phyloP scores from a whole-genome alignment of 495 filamentous ascomycete genomes.

The Neurospora sp. region DNA sequence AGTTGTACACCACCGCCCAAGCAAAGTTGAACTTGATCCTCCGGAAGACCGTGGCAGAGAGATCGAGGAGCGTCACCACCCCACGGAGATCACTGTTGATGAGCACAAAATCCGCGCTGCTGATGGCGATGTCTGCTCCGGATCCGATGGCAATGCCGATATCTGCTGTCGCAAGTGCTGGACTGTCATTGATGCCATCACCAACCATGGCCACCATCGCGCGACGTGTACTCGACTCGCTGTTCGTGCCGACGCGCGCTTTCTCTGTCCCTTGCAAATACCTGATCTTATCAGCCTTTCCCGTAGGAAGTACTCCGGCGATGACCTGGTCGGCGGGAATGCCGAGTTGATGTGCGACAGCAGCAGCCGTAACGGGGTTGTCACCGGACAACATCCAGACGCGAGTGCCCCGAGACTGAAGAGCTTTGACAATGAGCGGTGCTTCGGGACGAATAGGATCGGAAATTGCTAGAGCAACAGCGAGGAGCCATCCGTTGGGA shows the following conservation, averaged over 20 bases:
- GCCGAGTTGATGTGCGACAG: slow-evolving; percentile 65
- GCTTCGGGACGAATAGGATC: slow-evolving; percentile 79
- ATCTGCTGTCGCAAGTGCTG: slow-evolving; percentile 68
- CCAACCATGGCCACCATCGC: slow-evolving; percentile 50
- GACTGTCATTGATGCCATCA: slow-evolving; percentile 84
- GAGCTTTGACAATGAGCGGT: slow-evolving; percentile 49
- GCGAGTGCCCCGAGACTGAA: slow-evolving; percentile 53
- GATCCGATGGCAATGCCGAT: slow-evolving; percentile 78
- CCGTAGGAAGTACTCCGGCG: slow-evolving; percentile 73
- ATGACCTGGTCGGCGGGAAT: slow-evolving; percentile 69
- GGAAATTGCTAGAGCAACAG: slow-evolving; percentile 45
- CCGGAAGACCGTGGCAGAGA: slow-evolving; percentile 61
- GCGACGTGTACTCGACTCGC: slow-evolving; percentile 21
- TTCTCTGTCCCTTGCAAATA: slow-evolving; percentile 57
- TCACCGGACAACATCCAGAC: slow-evolving; percentile 95
- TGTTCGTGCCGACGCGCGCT: slow-evolving; percentile 14
- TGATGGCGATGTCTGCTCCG: slow-evolving; percentile 77
- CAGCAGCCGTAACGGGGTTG: slow-evolving; percentile 59
- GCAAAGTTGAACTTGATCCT: slow-evolving; percentile 78
- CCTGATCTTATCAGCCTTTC: slow-evolving; percentile 78
- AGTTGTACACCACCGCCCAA: slow-evolving; percentile 85
- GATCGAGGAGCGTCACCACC: slow-evolving; percentile 60
- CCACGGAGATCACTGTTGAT: slow-evolving; percentile 59
- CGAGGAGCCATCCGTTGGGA: slow-evolving; percentile 25
- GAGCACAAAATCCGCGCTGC: slow-evolving; percentile 75